A percentile compares a stretch with the other conserved stretches of the same genome.
phyloP scores from a whole-genome alignment of 1,284 basidiomycete genomes.

The Malassezia nana region DNA sequence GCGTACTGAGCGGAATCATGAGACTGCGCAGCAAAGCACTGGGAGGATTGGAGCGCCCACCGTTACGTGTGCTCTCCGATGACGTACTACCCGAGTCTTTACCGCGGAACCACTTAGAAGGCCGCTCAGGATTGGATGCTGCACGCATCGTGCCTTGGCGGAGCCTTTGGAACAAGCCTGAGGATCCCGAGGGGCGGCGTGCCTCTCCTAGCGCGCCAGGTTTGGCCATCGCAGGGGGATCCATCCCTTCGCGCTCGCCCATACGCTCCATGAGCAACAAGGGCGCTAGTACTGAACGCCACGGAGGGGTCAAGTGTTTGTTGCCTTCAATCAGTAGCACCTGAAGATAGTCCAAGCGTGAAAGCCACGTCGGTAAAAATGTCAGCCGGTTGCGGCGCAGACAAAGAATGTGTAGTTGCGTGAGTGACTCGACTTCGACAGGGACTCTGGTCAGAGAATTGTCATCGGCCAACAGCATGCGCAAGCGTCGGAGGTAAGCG shows the following conservation, averaged over 20 bases:
- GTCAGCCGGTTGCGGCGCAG: slow-evolving; percentile 77
- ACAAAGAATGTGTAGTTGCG: slow-evolving; percentile 70
- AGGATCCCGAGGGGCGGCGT: not conserved
- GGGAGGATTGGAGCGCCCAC: not conserved
- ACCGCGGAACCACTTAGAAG: not conserved
- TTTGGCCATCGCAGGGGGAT: not conserved
- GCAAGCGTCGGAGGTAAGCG: slow-evolving; percentile 63
- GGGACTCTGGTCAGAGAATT: slow-evolving; percentile 67
- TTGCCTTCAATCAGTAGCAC: slow-evolving; percentile 83
- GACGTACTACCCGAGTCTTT: not conserved
- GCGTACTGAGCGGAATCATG: not conserved
- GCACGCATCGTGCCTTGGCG: not conserved
- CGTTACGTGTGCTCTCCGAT: not conserved
- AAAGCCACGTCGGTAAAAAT: slow-evolving; percentile 85
- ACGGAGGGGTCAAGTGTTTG: slow-evolving; percentile 74
- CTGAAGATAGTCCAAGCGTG: slow-evolving; percentile 69
- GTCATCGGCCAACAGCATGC: slow-evolving; percentile 77
- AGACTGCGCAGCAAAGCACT: not conserved
- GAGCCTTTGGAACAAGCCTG: not conserved
- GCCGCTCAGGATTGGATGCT: not conserved
- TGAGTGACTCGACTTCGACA: slow-evolving; percentile 51
- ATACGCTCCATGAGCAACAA: slow-evolving; percentile 8
- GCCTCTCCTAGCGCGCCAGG: not conserved
- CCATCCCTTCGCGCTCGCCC: not conserved
- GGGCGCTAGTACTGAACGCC: slow-evolving; percentile 65